These are phyloP conservation scores for Penicillium salamii DNA, from an alignment of 495 filamentous ascomycete genomes.

Conservation along the genomic window DNA sequence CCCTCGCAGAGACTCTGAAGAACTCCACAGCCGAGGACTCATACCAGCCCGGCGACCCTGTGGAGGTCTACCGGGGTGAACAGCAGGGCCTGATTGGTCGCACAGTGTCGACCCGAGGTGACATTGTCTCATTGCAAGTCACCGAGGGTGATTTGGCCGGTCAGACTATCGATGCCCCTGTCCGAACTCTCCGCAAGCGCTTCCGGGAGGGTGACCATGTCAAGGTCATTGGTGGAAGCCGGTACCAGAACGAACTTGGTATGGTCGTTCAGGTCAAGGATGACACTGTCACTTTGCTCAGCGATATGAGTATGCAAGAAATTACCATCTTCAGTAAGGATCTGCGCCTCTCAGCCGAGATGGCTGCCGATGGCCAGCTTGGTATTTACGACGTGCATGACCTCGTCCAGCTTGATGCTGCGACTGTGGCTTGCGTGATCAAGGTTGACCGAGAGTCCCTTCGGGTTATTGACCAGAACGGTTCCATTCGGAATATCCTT, in stretches of 20 bases:
- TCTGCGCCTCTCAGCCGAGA: constrained; percentile 85
- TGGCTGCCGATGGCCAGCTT: constrained; percentile 72
- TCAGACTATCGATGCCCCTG: constrained; percentile 85
- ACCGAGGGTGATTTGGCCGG: constrained; percentile 78
- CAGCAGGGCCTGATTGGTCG: constrained; percentile 87
- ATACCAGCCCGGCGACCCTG: constrained; percentile 87
- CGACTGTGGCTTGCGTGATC: constrained; percentile 88
- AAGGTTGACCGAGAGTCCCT: constrained; percentile 94
- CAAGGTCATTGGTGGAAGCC: constrained; percentile 95
- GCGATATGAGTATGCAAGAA: constrained; percentile 85
- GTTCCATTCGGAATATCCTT: constrained; percentile 73
- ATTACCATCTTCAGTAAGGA: constrained; percentile 99
- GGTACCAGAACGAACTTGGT: constrained; percentile 88
- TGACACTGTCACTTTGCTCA: constrained; percentile 87
- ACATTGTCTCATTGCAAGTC: constrained; percentile 90
- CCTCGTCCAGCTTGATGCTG: constrained; percentile 87
- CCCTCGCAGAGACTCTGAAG: constrained; percentile 82
- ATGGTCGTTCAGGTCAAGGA: constrained; percentile 93
- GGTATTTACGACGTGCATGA: constrained; percentile 90
- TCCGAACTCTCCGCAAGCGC: constrained; percentile 87
- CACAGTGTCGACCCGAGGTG: constrained; percentile 79
- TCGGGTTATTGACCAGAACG: constrained; percentile 86
- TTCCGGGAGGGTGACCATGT: constrained; percentile 96
- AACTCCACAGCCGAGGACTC: constrained; percentile 70
- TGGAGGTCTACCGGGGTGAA: constrained; percentile 95